Percentiles rank a stretch among this genome's conserved stretches.
Conservation (phyloP, 768 basidiomycete species). For the Lentinula detonsa region DNA sequence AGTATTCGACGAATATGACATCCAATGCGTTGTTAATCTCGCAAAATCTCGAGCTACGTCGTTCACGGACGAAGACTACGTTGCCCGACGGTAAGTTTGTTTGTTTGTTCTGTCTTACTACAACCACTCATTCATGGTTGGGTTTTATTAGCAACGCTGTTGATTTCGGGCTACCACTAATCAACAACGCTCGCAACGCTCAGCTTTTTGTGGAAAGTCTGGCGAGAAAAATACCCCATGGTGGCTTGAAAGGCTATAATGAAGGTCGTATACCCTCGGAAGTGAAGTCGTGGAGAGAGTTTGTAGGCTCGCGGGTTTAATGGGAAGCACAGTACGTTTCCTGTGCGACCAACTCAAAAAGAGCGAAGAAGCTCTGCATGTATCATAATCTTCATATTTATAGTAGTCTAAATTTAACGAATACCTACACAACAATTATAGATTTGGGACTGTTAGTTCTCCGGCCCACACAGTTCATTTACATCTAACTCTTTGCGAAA, state of each 20-base stretch:
- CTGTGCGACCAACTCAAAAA: conserved; percentile 13
- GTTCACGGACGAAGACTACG: conserved; percentile 90
- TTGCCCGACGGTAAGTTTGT: conserved; percentile 71
- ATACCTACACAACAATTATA: not conserved
- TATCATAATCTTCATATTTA: not conserved
- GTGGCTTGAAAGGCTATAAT: conserved; percentile 70
- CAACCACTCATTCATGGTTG: conserved; percentile 4
- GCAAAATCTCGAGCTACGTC: conserved; percentile 71
- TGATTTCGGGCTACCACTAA: conserved; percentile 88
- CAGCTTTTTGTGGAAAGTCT: conserved; percentile 88
- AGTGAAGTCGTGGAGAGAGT: conserved; percentile 90
- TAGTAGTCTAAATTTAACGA: not conserved
- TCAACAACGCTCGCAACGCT: conserved; percentile 88
- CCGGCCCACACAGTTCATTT: conserved; percentile 36
- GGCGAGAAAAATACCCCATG: conserved; percentile 75
- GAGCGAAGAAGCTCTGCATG: conserved; percentile 11
- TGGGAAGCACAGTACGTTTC: not conserved
- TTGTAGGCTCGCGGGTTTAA: conserved; percentile 68
- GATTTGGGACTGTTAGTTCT: not conserved
- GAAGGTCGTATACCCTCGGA: conserved; percentile 90
- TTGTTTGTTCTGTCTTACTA: conserved; percentile 2
- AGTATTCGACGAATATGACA: conserved; percentile 92
- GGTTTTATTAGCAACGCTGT: conserved; percentile 76
- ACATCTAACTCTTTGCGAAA: conserved; percentile 33
- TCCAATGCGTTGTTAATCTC: conserved; percentile 92